A percentile compares a stretch with the other conserved stretches of the same genome.
phyloP scores from a whole-genome alignment of 129 eudicot genomes.

The Rutidosis leptorrhynchoides region DNA sequence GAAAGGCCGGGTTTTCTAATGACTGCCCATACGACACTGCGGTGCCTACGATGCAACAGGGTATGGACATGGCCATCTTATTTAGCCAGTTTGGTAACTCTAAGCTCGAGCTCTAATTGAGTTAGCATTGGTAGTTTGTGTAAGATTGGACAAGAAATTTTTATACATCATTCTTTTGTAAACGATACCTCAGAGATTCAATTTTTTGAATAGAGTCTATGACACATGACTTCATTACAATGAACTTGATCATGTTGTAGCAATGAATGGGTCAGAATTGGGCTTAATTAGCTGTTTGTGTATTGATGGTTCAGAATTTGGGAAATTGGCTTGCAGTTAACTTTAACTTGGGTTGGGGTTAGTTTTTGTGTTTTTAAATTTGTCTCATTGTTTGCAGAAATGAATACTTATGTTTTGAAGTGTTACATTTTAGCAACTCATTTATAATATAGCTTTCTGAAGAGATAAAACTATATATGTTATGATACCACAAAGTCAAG shows the following conservation, averaged over 20 bases:
- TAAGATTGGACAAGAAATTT: conserved; percentile 4
- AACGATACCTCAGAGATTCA: conserved; percentile 14
- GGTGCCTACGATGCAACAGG: conserved; percentile 94
- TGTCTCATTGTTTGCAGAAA: too few relatives aligned
- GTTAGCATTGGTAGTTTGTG: background rate
- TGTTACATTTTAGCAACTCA: too few relatives aligned
- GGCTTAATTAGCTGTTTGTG: conserved; percentile 12
- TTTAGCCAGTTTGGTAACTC: conserved; percentile 80
- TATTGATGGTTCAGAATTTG: background rate
- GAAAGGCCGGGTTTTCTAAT: conserved; percentile 72
- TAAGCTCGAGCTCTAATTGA: conserved; percentile 60
- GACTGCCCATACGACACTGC: conserved; percentile 70
- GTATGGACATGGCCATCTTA: conserved; percentile 95
- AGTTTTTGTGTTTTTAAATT: background rate
- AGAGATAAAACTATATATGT: too few relatives aligned
- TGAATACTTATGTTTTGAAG: too few relatives aligned
- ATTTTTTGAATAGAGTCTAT: background rate
- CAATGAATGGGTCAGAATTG: background rate
- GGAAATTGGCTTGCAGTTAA: background rate
- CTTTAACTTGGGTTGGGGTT: background rate
- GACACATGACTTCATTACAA: conserved; percentile 9
- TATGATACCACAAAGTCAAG: too few relatives aligned
- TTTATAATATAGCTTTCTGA: too few relatives aligned
- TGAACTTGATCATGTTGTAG: background rate
- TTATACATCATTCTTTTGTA: conserved; percentile 23